Base-by-base conservation (phyloP, 139 green algal species). In the Chlorella sorokiniana region DNA sequence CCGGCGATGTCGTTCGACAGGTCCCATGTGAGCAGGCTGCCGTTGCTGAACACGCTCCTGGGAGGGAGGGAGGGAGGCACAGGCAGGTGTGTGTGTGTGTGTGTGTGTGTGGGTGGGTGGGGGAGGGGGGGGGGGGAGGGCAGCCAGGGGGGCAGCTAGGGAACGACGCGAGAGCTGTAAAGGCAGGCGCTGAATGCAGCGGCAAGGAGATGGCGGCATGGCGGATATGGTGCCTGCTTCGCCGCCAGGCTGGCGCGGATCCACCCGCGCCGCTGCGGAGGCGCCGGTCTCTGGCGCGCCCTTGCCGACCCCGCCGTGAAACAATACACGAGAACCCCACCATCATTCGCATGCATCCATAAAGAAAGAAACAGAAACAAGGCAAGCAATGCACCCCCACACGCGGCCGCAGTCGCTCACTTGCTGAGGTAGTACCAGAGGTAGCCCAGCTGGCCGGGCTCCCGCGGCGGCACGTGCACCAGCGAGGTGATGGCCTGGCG, bases 381-480 rank as follows among this genome's bases (percentile, higher is more conserved):
- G 48, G 11, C 33, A 42, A 27, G 33, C 64, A 27, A 25, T 23
- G 23, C n/a, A 14, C 48, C 33, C 1, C 71, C 48, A 8, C 20
- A 4, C 71, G 1, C 16, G 23, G 8, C 16, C 74, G 37, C 41
- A 41, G 41, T 29, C 14, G 4, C 78, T 42, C 67, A 83, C 76
- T 63, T 79, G 71, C 69, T 76, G 0, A 82, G 31, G 38, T 70
- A 86, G 40, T 54, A 81, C 81, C 81, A 86, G 10, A 86, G 40
- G 40, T 44, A 31, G 18, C 81, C 81, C 71, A 79, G n/a, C 40
- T 69, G 54, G 20, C 72, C 75, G 20, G 51, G 65, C 41, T 25
- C n/a, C 8, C 4, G 2, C 16, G 69, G 40, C 9, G 79, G 69
- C 35, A 79, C 54, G 14, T 83, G 67, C 51, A 78, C 56, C 78